Evolutionary conservation across 306 rosid species (phyloP), one percentile per base, ranked within the genome.

Genomic region (Geum urbanum): DNA sequence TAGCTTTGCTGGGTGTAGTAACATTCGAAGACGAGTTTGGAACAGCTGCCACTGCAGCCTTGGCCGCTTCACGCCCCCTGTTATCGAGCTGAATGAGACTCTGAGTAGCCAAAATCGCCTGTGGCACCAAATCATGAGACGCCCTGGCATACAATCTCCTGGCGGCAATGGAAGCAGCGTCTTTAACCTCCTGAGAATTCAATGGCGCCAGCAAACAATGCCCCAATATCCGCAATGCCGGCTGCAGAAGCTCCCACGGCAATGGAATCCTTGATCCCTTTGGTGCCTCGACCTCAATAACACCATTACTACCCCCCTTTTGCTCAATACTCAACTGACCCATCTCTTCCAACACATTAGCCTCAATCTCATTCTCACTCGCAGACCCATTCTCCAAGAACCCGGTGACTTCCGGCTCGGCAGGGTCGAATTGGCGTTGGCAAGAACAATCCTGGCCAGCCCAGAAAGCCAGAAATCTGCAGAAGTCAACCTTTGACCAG

Each of bases 171-270:
- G 95, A 76, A 0, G 97, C 96, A 1, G 85, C 83, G 24, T 87
- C 91, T 76, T 88, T 91, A 2, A 94, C 97, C 1, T 94, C 99
- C 61, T 75, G 85, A 4, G 91, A 67, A 75, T 78, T 88, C 91
- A 94, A 78, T 0, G 97, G 97, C 8, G 87, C 97, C 82, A 94
- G 56, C 72, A 94, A 80, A 72, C 99, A 94, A 50, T 94, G 99
- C 24, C 99, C 99, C 54, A 94, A 19, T 58, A 94, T 91, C 68
- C 96, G 84, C 80, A 94, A 77, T 0, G 88, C 52, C 2, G 97
- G 99, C 74, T 94, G 99, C 63, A 94, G 70, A 74, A 94, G 85
- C 91, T 89, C 99, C 99, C 99, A 94, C 0, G 99, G 96, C 8
- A 94, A 68, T 5, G 95, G 99, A 84, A 94, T 89, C 70, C 87